Evolutionary conservation across 352 stramenopile genomes (phyloP).

Genomic region (Pythium guiyangense): DNA sequence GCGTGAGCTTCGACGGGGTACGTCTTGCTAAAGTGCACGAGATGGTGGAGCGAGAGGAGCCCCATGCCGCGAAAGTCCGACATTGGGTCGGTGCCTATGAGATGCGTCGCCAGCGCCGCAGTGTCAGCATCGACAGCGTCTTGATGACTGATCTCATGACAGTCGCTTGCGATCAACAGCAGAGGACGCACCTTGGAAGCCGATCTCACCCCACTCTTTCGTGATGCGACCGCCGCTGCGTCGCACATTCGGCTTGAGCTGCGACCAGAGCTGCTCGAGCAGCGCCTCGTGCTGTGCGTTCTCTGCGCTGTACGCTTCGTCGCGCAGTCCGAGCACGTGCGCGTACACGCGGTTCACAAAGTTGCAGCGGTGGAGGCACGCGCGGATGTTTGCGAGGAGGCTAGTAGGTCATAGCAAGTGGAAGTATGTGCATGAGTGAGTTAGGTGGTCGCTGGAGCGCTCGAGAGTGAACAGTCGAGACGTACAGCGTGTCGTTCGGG

Average conservation of each 20-base stretch:
- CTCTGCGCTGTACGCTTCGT: conserved; percentile 60
- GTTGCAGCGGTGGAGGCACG: conserved; percentile 62
- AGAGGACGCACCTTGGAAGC: conserved; percentile 64
- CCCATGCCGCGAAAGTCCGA: conserved; percentile 86
- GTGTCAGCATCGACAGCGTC: no score
- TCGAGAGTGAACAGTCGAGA: background rate
- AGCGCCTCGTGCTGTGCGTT: conserved; percentile 67
- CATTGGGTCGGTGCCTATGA: conserved; percentile 70
- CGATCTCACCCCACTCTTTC: conserved; percentile 86
- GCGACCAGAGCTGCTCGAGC: conserved; percentile 78
- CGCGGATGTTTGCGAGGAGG: conserved; percentile 58
- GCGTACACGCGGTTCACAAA: conserved; percentile 77
- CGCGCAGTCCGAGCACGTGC: conserved; percentile 41
- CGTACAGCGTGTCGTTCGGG: conserved; percentile 41
- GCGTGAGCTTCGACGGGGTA: conserved; percentile 71
- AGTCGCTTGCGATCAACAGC: background rate
- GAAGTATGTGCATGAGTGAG: background rate
- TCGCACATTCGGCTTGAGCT: conserved; percentile 75
- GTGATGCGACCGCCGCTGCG: conserved; percentile 72
- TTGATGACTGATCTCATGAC: no score
- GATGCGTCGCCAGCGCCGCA: no score
- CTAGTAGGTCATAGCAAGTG: conserved; percentile 22
- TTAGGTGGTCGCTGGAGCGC: background rate
- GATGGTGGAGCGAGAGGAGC: conserved; percentile 67
- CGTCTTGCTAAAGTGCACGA: conserved; percentile 68